These are phyloP conservation scores for Komagataea norvegica DNA, from an alignment of 1,139 yeast genomes.

Conservation along the genomic window DNA sequence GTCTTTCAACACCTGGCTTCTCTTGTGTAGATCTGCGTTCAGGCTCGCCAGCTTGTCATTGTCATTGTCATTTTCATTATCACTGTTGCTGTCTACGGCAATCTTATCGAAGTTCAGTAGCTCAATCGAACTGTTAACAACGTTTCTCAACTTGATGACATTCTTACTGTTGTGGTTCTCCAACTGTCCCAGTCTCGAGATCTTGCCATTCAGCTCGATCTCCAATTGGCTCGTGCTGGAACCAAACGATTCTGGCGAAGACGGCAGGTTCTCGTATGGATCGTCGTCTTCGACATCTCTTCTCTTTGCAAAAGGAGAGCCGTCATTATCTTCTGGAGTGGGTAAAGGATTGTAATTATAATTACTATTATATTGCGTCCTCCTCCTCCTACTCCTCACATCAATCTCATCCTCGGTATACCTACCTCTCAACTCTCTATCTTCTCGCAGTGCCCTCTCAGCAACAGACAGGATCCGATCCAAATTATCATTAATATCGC, in stretches of 20 bases:
- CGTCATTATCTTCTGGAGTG: slow-evolving; percentile 15
- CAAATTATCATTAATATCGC: too few relatives aligned
- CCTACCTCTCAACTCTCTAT: too few relatives aligned
- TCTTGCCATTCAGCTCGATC: slow-evolving; percentile 19
- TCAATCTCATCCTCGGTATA: too few relatives aligned
- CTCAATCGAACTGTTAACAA: slow-evolving; percentile 16
- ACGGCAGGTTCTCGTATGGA: slow-evolving; percentile 13
- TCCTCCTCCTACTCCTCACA: not conserved
- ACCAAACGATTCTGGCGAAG: slow-evolving; percentile 19
- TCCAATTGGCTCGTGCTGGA: slow-evolving; percentile 20
- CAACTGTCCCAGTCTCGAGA: slow-evolving; percentile 13
- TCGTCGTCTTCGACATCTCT: not conserved
- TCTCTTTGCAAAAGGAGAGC: not conserved
- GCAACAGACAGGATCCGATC: too few relatives aligned
- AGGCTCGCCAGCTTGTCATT: slow-evolving; percentile 11
- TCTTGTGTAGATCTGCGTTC: slow-evolving; percentile 4
- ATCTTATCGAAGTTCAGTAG: slow-evolving; percentile 15
- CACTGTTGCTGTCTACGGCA: slow-evolving; percentile 7
- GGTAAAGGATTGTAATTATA: slow-evolving; percentile 12
- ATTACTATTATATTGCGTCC: too few relatives aligned
- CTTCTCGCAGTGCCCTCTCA: too few relatives aligned
- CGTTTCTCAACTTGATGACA: slow-evolving; percentile 17
- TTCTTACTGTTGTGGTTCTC: slow-evolving; percentile 13
- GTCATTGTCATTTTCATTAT: not conserved
- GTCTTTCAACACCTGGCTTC: slow-evolving; percentile 9